phyloP scores from a whole-genome alignment of 169 alveolate genomes.

The Theileria orientalis region DNA sequence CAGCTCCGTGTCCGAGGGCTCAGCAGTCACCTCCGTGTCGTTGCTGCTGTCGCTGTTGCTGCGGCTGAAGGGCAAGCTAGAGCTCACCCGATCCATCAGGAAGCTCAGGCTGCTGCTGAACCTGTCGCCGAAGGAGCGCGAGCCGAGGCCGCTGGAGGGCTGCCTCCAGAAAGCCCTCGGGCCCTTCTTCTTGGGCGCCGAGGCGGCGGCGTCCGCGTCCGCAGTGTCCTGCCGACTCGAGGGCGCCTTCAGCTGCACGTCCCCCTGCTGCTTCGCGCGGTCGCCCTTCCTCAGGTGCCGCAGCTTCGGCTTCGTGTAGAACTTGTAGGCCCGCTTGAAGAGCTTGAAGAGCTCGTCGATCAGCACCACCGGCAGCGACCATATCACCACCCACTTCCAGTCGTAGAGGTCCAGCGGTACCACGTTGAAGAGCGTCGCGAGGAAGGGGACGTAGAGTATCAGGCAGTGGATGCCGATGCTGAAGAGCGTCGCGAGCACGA shows the following conservation, averaged over 20 bases:
- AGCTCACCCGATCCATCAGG: background rate
- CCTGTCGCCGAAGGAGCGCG: background rate
- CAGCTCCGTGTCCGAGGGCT: too few species aligned
- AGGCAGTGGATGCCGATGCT: conserved; percentile 88
- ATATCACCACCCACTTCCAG: conserved; percentile 92
- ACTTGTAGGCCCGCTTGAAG: background rate
- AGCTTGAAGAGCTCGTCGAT: conserved; percentile 95
- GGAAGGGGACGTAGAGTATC: conserved; percentile 92
- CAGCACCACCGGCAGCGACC: conserved; percentile 96
- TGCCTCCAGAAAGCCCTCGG: too few species aligned
- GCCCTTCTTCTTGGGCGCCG: too few species aligned
- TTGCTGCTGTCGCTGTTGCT: too few species aligned
- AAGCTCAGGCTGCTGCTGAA: background rate
- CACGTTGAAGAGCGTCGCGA: conserved; percentile 89
- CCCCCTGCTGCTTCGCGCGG: too few species aligned
- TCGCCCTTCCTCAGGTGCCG: background rate
- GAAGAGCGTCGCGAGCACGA: conserved; percentile 89
- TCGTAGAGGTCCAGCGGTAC: conserved; percentile 88
- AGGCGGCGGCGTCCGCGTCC: too few species aligned
- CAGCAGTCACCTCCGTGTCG: too few species aligned
- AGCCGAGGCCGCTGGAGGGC: too few species aligned
- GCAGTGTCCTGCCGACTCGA: too few species aligned
- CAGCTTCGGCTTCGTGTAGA: background rate
- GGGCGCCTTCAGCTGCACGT: too few species aligned
- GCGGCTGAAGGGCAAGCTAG: background rate